A percentile compares a stretch with the other conserved stretches of the same genome.
phyloP scores from a whole-genome alignment of 371 early-diverging fungal species.

The Conidiobolus coronatus region DNA sequence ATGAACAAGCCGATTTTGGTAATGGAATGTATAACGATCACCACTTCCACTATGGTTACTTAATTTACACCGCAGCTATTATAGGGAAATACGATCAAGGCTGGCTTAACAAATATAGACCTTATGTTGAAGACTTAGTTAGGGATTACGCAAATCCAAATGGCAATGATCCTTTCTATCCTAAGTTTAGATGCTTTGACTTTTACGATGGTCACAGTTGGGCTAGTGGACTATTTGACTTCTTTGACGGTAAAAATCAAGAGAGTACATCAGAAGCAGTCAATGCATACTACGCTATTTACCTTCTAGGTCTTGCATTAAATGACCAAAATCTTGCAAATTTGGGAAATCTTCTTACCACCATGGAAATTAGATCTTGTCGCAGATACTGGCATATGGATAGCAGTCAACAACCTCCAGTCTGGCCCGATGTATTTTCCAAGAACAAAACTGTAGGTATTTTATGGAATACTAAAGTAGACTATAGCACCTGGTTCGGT shows the following conservation, averaged over 20 bases:
- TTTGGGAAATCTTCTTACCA: slow-evolving; percentile 21
- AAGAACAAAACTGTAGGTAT: slow-evolving; percentile 43
- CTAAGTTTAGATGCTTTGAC: slow-evolving; percentile 40
- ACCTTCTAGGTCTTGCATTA: slow-evolving; percentile 29
- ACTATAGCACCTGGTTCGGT: slow-evolving; percentile 21
- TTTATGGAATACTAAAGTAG: slow-evolving; percentile 42
- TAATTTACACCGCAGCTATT: slow-evolving; percentile 32
- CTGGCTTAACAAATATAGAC: slow-evolving; percentile 17
- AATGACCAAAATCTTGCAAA: slow-evolving; percentile 13
- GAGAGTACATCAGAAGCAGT: slow-evolving; percentile 53
- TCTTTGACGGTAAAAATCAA: slow-evolving; percentile 43
- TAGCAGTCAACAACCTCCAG: slow-evolving; percentile 8
- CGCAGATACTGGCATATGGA: slow-evolving; percentile 28
- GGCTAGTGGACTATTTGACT: slow-evolving; percentile 46
- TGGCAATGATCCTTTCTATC: slow-evolving; percentile 24
- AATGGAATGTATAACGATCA: slow-evolving; percentile 44
- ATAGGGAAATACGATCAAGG: slow-evolving; percentile 30
- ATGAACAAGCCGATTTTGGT: slow-evolving; percentile 21
- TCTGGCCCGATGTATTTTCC: slow-evolving; percentile 20
- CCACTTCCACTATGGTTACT: slow-evolving; percentile 64
- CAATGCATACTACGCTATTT: slow-evolving; percentile 47
- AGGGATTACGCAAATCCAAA: slow-evolving; percentile 42
- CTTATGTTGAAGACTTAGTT: slow-evolving; percentile 19
- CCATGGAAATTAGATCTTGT: slow-evolving; percentile 27
- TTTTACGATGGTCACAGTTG: slow-evolving; percentile 61